phyloP scores from a whole-genome alignment of 2,329 filamentous ascomycete genomes.

The Xylariaceae sp. region DNA sequence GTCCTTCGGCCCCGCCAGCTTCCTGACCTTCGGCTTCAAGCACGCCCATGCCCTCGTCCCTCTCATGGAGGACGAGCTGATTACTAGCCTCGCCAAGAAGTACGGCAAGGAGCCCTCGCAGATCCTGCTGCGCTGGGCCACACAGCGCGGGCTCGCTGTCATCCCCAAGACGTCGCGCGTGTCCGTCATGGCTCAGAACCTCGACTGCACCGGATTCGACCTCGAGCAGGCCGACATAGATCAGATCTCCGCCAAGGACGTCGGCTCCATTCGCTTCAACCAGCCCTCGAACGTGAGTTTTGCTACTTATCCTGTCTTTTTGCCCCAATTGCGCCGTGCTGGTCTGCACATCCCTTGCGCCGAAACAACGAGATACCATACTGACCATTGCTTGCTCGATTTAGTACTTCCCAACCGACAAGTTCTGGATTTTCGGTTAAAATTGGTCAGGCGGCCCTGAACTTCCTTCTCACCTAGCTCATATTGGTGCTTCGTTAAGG shows the following conservation, averaged over 20 bases:
- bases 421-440: constrained; percentile 57
- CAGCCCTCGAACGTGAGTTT: constrained; percentile 64
- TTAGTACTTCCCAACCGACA: constrained; percentile 53
- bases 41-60: constrained; percentile 61
- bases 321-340: too few species aligned
- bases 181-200: constrained; percentile 57
- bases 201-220: constrained; percentile 63
- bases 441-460: constrained; percentile 7
- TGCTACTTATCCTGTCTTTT: constrained; percentile 12
- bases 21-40: constrained; percentile 72
- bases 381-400: constrained; percentile 13
- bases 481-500: constrained; percentile 11
- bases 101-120: constrained; percentile 71
- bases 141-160: constrained; percentile 74
- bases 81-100: constrained; percentile 65
- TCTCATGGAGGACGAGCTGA: constrained; percentile 64
- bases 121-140: constrained; percentile 81
- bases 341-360: too few species aligned
- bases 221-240: constrained; percentile 62
- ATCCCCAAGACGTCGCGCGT: constrained; percentile 69
- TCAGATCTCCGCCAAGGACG: constrained; percentile 61
- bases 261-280: constrained; percentile 65
- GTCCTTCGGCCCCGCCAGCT: constrained; percentile 74
- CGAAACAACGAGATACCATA: not conserved
- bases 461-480: constrained; percentile 4